Evolutionary conservation across 2,329 filamentous ascomycete species (phyloP), one percentile per base, ranked within the genome.

Genomic region (Ustulina deusta): DNA sequence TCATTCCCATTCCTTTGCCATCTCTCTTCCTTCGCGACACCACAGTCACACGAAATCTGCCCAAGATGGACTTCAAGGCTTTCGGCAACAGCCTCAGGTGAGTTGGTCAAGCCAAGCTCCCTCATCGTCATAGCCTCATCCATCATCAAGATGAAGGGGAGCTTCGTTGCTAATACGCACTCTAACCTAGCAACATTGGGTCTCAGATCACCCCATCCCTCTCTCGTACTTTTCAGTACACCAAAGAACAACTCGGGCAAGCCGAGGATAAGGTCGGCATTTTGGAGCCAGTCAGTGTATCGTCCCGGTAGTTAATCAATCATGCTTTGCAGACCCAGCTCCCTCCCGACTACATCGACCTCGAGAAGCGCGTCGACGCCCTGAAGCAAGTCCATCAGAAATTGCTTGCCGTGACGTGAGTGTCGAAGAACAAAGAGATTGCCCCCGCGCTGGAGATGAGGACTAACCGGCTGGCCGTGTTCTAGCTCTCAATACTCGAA

Each of bases 321-420:
- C 57, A 55, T 48, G 32, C 6, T 46, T 52, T 58, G 52, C 75
- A 97, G 93, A 99, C 96, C 71, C 92, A 98, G 83, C 93, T 99
- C 49, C 96, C 96, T 52, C 91, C 94, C 74, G 96, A 98, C 83
- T 99, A 99, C 83, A 93, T 97, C 79, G 94, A 98, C 82, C 91
- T 99, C 70, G 96, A 99, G 89, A 97, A 97, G 88, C 91, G 95
- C 73, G 94, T 98, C 77, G 96, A 99, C 89, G 96, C 96, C 67
- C 86, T 99, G 79, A 98, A 97, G 86, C 90, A 92, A 79, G 96
- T 97, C 68, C 96, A 99, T 82, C 93, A 97, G 84, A 97, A 97
- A 86, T 93, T 99, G 86, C 90, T 99, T 71, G 90, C 93, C 74
- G 96, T 98, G 79, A 99, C 96, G 93, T 97, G 85, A 83, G 92